phyloP scores from a whole-genome alignment of 495 filamentous ascomycete species.

The Aspergillus coremiiformis region DNA sequence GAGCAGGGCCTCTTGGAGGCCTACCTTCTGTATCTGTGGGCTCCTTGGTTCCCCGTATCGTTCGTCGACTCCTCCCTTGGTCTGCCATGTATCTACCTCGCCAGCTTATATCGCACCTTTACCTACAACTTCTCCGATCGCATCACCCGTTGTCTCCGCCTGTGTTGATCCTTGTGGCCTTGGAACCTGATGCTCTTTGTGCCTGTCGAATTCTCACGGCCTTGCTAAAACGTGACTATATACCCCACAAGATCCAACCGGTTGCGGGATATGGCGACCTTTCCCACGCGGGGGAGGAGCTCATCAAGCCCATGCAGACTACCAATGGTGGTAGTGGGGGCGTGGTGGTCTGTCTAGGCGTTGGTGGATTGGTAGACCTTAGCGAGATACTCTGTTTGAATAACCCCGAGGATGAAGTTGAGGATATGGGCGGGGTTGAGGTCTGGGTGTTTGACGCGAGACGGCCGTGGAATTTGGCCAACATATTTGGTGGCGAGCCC shows the following conservation, averaged over 20 bases:
- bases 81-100: slow-evolving; percentile 90
- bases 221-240: slow-evolving; percentile 91
- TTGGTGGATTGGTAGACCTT: slow-evolving; percentile 85
- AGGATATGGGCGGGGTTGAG: slow-evolving; percentile 68
- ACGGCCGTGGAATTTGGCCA: slow-evolving; percentile 89
- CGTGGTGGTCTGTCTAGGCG: slow-evolving; percentile 84
- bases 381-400: slow-evolving; percentile 62
- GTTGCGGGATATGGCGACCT: slow-evolving; percentile 90
- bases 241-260: slow-evolving; percentile 95
- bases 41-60: background rate
- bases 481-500: slow-evolving; percentile 75
- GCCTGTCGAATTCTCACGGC: slow-evolving; percentile 88
- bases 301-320: slow-evolving; percentile 76
- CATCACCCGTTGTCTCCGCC: slow-evolving; percentile 79
- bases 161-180: slow-evolving; percentile 84
- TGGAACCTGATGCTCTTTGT: slow-evolving; percentile 93
- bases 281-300: slow-evolving; percentile 61
- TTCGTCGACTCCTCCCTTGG: background rate
- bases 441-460: slow-evolving; percentile 91
- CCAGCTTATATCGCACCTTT: slow-evolving; percentile 77
- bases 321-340: slow-evolving; percentile 73
- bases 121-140: slow-evolving; percentile 73
- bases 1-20: background rate
- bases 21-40: background rate
- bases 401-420: slow-evolving; percentile 44